These are phyloP conservation scores for Rhodotorula sp. DNA, from an alignment of 1,284 basidiomycete genomes.

Conservation along the genomic window DNA sequence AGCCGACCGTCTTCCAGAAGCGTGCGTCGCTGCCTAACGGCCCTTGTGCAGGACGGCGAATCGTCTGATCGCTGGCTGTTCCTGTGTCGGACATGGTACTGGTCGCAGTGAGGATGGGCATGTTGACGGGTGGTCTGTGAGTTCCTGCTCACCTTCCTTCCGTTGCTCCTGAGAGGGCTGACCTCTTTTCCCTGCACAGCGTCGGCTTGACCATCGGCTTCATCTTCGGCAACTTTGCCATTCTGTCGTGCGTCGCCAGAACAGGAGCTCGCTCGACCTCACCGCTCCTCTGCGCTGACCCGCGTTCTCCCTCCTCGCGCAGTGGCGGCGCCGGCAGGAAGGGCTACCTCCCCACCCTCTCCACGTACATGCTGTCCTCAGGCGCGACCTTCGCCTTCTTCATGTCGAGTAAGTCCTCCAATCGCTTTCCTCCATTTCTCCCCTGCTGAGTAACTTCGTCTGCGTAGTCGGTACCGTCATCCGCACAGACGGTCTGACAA, in stretches of 20 bases:
- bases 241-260: constrained; percentile 48
- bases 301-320: constrained; percentile 4
- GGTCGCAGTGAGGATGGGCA: constrained; percentile 19
- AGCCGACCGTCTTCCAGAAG: constrained; percentile 31
- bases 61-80: no score
- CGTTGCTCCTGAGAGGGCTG: background rate
- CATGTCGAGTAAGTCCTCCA: constrained; percentile 57
- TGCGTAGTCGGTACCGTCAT: constrained; percentile 39
- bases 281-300: background rate
- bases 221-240: constrained; percentile 86
- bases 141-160: background rate
- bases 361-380: constrained; percentile 90
- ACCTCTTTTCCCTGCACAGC: constrained; percentile 1
- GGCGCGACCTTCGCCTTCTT: constrained; percentile 80
- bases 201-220: constrained; percentile 95
- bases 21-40: constrained; percentile 20
- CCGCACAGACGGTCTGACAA: constrained; percentile 40
- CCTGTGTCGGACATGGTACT: no score
- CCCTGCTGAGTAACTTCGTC: no score
- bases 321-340: constrained; percentile 84
- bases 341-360: constrained; percentile 79
- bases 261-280: background rate
- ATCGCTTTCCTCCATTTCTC: background rate
- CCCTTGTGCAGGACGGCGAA: no score
- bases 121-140: constrained; percentile 19